These are phyloP conservation scores for Plantago major DNA, from an alignment of 257 asterid genomes.

Conservation along the genomic window DNA sequence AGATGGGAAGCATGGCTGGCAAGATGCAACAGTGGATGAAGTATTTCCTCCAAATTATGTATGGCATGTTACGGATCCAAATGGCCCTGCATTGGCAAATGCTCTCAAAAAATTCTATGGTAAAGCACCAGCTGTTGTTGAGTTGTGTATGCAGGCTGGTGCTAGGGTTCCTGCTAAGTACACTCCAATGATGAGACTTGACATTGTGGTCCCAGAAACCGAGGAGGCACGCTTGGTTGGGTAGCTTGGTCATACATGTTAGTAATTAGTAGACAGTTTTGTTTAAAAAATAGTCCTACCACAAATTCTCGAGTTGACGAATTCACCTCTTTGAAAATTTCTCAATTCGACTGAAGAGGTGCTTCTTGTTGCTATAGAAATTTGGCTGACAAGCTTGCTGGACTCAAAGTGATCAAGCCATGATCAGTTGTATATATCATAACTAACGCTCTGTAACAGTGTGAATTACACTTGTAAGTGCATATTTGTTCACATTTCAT, in stretches of 20 bases:
- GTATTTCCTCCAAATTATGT: slow-evolving; percentile 80
- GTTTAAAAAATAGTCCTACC: not conserved
- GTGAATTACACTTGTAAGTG: not conserved
- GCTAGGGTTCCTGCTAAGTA: slow-evolving; percentile 64
- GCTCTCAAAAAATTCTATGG: slow-evolving; percentile 71
- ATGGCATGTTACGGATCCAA: slow-evolving; percentile 73
- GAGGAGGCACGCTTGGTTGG: slow-evolving; percentile 73
- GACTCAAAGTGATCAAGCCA: not conserved
- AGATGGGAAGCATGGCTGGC: slow-evolving; percentile 98
- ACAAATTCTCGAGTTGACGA: not conserved
- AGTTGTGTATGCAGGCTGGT: slow-evolving; percentile 88
- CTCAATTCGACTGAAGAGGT: not conserved
- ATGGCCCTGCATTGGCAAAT: slow-evolving; percentile 57
- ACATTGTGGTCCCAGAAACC: slow-evolving; percentile 69
- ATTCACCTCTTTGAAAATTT: not conserved
- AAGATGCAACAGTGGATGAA: slow-evolving; percentile 87
- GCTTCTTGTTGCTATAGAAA: not conserved
- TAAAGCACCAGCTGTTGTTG: slow-evolving; percentile 83
- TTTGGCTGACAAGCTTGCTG: not conserved
- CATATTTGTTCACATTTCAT: not conserved
- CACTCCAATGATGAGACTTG: slow-evolving; percentile 84
- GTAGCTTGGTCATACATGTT: slow-evolving; percentile 22
- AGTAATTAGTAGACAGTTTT: not conserved
- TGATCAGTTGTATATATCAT: not conserved
- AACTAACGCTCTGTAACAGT: slow-evolving; percentile 1